phyloP scores from a whole-genome alignment of 169 alveolate species.

The Perkinsus olseni region DNA sequence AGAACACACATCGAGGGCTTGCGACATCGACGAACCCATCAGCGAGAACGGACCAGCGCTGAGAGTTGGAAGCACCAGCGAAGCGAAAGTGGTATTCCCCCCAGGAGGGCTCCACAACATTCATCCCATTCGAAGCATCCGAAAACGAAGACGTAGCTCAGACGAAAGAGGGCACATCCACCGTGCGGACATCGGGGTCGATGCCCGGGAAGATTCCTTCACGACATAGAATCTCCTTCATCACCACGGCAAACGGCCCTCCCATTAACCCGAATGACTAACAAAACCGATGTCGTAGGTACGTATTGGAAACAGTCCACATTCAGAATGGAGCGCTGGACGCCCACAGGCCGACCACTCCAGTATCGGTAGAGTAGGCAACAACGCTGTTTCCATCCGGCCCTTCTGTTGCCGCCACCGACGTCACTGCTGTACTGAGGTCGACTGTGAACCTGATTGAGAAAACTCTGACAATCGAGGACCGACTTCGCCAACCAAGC shows the following conservation, averaged over 20 bases:
- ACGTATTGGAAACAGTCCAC: neutral
- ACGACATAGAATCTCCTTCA: too few relatives aligned
- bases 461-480: neutral
- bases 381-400: neutral
- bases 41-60: neutral
- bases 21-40: neutral
- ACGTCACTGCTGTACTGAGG: neutral
- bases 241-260: neutral
- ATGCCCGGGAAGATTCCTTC: too few relatives aligned
- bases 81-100: too few relatives aligned
- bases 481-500: neutral
- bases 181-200: too few relatives aligned
- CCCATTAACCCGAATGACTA: neutral
- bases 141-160: too few relatives aligned
- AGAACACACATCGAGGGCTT: neutral
- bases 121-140: too few relatives aligned
- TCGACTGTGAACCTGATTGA: neutral
- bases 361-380: neutral
- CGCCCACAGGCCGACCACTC: neutral
- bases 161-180: too few relatives aligned
- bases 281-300: neutral
- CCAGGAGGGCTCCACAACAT: too few relatives aligned
- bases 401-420: neutral
- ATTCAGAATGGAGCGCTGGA: neutral
- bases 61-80: neutral